A percentile compares a stretch with the other conserved stretches of the same genome.
Evolutionary conservation across 345 rosid species (phyloP).

Genomic region (Acer campestre): DNA sequence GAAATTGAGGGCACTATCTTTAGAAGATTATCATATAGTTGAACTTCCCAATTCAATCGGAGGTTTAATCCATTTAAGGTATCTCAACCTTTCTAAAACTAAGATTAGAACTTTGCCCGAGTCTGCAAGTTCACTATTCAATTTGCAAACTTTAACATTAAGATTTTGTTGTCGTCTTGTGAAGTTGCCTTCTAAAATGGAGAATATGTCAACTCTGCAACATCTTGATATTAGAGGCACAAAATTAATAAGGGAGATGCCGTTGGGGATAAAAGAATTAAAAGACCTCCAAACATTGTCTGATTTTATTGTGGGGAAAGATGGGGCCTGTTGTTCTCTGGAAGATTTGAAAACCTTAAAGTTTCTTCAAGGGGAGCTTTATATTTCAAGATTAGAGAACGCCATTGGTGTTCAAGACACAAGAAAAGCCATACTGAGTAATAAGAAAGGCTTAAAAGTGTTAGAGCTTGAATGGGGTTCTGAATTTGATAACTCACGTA

Average conservation of each 20-base stretch:
- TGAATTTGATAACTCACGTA: no score
- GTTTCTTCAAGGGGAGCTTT: no score
- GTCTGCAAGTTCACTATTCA: not conserved
- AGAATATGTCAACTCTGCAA: not conserved
- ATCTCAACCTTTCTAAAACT: not conserved
- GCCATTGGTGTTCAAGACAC: no score
- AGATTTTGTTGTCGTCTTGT: no score
- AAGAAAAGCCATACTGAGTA: no score
- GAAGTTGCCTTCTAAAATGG: not conserved
- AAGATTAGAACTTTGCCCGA: not conserved
- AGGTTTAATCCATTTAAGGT: not conserved
- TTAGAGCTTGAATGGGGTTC: no score
- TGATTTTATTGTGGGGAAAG: constrained; percentile 14
- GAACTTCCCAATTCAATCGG: no score
- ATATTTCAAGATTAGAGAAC: no score
- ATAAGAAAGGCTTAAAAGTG: no score
- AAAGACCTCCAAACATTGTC: not conserved
- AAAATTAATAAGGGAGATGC: constrained; percentile 5
- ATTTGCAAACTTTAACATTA: not conserved
- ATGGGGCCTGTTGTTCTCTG: not conserved
- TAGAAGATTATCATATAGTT: no score
- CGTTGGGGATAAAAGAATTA: not conserved
- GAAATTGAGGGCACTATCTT: no score
- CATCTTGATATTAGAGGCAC: not conserved
- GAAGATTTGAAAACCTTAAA: no score